Conservation (phyloP, 2,329 filamentous ascomycete species). For the Ophiostoma triangulosporum region DNA sequence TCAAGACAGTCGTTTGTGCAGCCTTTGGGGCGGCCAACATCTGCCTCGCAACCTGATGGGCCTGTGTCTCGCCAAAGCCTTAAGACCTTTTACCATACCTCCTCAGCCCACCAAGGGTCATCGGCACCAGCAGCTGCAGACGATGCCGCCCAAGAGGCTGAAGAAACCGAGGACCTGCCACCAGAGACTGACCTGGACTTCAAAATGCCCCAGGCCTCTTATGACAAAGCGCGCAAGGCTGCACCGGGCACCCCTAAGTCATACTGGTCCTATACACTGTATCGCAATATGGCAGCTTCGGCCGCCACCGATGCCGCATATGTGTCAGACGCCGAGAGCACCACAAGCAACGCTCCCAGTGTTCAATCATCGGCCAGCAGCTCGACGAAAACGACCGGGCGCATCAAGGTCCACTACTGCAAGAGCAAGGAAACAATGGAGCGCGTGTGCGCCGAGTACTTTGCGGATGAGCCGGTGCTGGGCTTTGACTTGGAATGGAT, state of each 20-base stretch:
- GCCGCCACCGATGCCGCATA: constrained; percentile 18
- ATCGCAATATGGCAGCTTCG: constrained; percentile 34
- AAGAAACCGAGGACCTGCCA: constrained; percentile 11
- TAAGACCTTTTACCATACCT: not conserved
- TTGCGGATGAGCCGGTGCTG: constrained; percentile 55
- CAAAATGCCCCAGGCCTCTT: constrained; percentile 32
- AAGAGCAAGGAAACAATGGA: constrained; percentile 54
- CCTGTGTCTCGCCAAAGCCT: not conserved
- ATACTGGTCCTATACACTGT: constrained; percentile 58
- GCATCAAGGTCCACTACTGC: constrained; percentile 67
- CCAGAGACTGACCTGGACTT: constrained; percentile 29
- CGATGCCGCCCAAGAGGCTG: constrained; percentile 3
- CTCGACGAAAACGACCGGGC: constrained; percentile 12
- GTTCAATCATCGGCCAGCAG: not conserved
- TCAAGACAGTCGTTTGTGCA: not conserved
- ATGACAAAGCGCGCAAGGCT: constrained; percentile 35
- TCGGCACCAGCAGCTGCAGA: not conserved
- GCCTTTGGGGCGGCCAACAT: not conserved
- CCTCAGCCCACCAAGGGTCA: not conserved
- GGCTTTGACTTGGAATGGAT: constrained; percentile 89
- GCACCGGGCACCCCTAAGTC: constrained; percentile 31
- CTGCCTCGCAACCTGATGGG: not conserved
- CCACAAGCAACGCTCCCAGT: not conserved
- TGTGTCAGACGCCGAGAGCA: not conserved
- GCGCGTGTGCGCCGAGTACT: constrained; percentile 47